Percentiles rank a stretch among this genome's conserved stretches.
These are phyloP conservation scores for Komagataella pseudopastoris DNA, from an alignment of 805 yeast genomes.

Conservation along the genomic window DNA sequence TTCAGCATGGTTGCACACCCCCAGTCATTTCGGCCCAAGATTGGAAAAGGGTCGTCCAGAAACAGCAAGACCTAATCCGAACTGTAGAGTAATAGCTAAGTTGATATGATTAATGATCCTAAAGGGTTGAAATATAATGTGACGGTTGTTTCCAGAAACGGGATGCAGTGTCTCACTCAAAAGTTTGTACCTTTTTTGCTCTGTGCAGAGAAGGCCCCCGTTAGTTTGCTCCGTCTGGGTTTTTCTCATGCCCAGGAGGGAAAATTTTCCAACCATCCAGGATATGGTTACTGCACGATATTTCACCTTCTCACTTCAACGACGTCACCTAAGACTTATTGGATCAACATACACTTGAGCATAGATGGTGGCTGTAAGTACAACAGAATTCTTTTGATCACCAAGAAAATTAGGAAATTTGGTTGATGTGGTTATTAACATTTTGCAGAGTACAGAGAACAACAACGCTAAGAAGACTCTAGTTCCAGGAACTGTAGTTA, in stretches of 20 bases:
- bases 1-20: conserved; percentile 12
- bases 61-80: conserved; percentile 23
- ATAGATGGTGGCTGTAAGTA: not conserved
- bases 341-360: not conserved
- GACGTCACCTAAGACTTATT: not conserved
- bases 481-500: conserved; percentile 96
- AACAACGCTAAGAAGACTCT: conserved; percentile 57
- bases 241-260: not conserved
- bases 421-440: not conserved
- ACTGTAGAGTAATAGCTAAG: not conserved
- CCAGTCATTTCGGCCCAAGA: conserved; percentile 19
- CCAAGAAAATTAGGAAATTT: conserved; percentile 44
- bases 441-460: conserved; percentile 19
- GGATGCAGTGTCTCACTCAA: not conserved
- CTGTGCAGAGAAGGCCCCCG: no score
- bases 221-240: not conserved
- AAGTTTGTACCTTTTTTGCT: not conserved
- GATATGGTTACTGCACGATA: not conserved
- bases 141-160: not conserved
- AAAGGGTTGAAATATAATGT: not conserved
- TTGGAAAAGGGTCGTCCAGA: conserved; percentile 28
- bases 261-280: not conserved
- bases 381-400: not conserved
- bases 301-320: not conserved
- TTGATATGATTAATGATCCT: not conserved